Base-by-base conservation (phyloP, 768 basidiomycete species). In the Obba rivulosa region DNA sequence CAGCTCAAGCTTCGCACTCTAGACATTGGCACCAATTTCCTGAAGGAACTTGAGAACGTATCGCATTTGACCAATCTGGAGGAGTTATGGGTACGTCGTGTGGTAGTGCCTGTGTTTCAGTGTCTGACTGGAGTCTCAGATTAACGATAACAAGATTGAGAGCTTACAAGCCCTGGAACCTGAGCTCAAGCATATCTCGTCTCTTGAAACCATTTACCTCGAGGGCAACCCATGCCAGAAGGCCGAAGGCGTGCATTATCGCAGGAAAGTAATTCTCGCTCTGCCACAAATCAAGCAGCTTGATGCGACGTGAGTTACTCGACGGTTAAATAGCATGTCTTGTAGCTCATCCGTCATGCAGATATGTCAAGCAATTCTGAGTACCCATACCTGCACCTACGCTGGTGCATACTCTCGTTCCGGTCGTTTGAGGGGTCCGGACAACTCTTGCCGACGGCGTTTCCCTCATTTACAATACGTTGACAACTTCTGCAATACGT, bases 191-290 rank as follows among this genome's bases (percentile, higher is more conserved):
- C 69, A 75, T 11, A 71, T 90, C 24, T 42, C 67, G 7, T 74
- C 80, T 1, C 74, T 99, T 11, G 76, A 85, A 62, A 99, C 96
- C 1, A 74, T 99, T 7, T 99, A 99, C 63, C 79, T 99, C 21
- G 96, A 99, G 68, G 85, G 81, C 4, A 99, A 99, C 61, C 96
- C 96, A 2, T 87, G 92, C 54, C 93, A 99, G 62, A 74, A 66
- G 39, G 74, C 72, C 13, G 90, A 97, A 59, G 85, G 79, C 65
- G 71, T 77, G 2, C 78, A 74, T 18, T 99, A 98, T 63, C 72
- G 92, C 57, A 74, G 95, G 45, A 99, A 96, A 70, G 76, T 98
- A 46, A 91, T 88, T 64, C 68, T 98, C 34, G 83, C 83, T 3
- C 70, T 96, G 18, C 94, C 94, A 0, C 90, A 95, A 58, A 67